phyloP scores from a whole-genome alignment of 129 eudicot species.

The Flaveria sonorensis region DNA sequence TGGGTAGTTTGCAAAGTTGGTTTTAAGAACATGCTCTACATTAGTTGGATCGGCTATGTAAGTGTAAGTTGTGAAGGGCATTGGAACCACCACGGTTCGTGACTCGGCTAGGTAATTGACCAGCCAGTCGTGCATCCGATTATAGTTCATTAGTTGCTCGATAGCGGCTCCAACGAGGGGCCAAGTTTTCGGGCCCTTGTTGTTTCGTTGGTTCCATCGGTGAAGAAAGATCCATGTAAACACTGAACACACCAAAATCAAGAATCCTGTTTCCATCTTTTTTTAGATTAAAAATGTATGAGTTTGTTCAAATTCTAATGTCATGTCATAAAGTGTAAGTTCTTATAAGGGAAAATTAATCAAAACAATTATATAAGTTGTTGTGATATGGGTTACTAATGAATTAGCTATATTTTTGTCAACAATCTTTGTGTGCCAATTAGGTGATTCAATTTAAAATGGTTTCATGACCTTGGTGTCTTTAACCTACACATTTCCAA shows the following conservation, averaged over 20 bases:
- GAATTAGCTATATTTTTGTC: conserved; percentile 36
- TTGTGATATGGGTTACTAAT: conserved; percentile 45
- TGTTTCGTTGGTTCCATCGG: conserved; percentile 64
- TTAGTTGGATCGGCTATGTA: conserved; percentile 81
- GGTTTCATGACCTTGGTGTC: conserved; percentile 57
- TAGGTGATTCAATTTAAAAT: conserved; percentile 8
- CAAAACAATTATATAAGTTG: conserved; percentile 26
- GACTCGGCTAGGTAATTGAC: conserved; percentile 61
- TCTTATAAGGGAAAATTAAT: conserved; percentile 35
- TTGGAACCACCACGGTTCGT: conserved; percentile 74
- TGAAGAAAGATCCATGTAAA: conserved; percentile 69
- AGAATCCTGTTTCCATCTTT: conserved; percentile 23
- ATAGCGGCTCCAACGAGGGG: conserved; percentile 80
- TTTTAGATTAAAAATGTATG: conserved; percentile 1
- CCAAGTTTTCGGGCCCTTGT: conserved; percentile 82
- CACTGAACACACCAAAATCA: conserved; percentile 52
- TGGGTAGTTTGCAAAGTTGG: conserved; percentile 84
- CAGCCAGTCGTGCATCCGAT: conserved; percentile 58
- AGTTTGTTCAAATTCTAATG: conserved; percentile 7
- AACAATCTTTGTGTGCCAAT: conserved; percentile 58
- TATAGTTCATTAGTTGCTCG: conserved; percentile 49
- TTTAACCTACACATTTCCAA: conserved; percentile 45
- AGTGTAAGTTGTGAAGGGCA: conserved; percentile 80
- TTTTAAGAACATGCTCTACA: conserved; percentile 81
- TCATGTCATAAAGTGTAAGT: conserved; percentile 21